phyloP scores from a whole-genome alignment of 345 rosid genomes.

The Combretum micranthum region DNA sequence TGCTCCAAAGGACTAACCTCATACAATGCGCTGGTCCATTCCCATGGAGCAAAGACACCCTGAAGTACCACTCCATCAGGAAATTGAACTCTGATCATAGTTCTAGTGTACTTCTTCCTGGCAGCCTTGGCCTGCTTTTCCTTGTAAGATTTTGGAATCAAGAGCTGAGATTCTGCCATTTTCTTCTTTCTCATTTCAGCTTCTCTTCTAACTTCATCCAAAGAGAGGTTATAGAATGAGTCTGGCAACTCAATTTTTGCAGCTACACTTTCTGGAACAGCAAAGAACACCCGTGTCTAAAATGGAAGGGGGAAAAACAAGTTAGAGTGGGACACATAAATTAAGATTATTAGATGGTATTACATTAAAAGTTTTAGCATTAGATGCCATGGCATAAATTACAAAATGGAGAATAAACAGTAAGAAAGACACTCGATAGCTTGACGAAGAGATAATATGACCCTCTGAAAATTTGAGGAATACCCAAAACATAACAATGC shows the following conservation, averaged over 20 bases:
- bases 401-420: no score
- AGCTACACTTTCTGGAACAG: conserved; percentile 77
- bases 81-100: conserved; percentile 75
- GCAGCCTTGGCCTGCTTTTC: conserved; percentile 89
- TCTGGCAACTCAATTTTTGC: conserved; percentile 86
- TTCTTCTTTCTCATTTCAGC: conserved; percentile 79
- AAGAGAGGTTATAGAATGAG: conserved; percentile 75
- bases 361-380: no score
- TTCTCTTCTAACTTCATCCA: conserved; percentile 72
- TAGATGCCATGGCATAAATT: no score
- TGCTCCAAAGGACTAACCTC: conserved; percentile 39
- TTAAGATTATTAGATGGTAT: no score
- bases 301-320: neutral
- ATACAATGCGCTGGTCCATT: conserved; percentile 67
- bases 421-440: no score
- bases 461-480: no score
- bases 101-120: conserved; percentile 52
- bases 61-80: conserved; percentile 94
- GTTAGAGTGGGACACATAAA: no score
- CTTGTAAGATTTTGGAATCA: conserved; percentile 79
- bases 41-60: conserved; percentile 88
- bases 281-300: conserved; percentile 72
- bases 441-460: no score
- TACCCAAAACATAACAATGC: no score
- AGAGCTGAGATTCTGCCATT: conserved; percentile 75